phyloP scores from a whole-genome alignment of 345 rosid genomes.

The sweet orange (Citrus sinensis) region DVS_A1.0 CM039167.1:1906501-1907000 shows the following conservation, averaged over 20 bases:
- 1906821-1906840: constrained; percentile 49
- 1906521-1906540: background rate
- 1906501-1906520: background rate
- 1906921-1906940: background rate
- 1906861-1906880: background rate
- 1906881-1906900: background rate
- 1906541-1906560: background rate
- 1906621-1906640: background rate
- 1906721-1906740: constrained; percentile 62
- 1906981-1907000: background rate
- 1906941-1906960: background rate
- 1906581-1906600: background rate
- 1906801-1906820: constrained; percentile 76
- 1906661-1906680: background rate
- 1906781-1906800: constrained; percentile 87
- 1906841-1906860: background rate
- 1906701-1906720: background rate
- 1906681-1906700: background rate
- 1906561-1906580: background rate
- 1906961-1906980: background rate
- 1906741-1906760: constrained; percentile 90
- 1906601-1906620: background rate
- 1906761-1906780: constrained; percentile 63
- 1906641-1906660: background rate
- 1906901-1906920: background rate